A percentile compares a stretch with the other conserved stretches of the same genome.
phyloP scores from a whole-genome alignment of 768 basidiomycete species.

The Podaxis rugospora region DNA sequence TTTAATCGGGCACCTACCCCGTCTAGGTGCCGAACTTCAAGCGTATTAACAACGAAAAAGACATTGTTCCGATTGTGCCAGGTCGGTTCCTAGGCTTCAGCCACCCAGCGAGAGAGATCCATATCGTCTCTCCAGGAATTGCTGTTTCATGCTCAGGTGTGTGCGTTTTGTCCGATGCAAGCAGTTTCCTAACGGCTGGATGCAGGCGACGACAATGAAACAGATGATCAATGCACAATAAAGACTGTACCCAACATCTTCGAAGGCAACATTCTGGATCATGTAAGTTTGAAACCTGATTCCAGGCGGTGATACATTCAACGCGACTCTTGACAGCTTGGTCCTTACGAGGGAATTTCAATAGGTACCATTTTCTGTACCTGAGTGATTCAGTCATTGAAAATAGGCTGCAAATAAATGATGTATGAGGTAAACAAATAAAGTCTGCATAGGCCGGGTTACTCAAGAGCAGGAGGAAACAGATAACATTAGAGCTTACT shows the following conservation, averaged over 20 bases:
- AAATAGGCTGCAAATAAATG: not conserved
- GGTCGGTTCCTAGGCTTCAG: slow-evolving; percentile 44
- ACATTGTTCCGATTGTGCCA: slow-evolving; percentile 55
- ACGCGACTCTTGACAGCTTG: slow-evolving; percentile 27
- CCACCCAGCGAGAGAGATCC: slow-evolving; percentile 52
- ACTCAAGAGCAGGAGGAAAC: not conserved
- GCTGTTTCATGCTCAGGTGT: slow-evolving; percentile 34
- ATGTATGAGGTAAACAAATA: not conserved
- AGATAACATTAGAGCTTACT: not conserved
- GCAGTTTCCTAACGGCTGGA: not conserved
- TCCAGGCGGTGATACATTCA: not conserved
- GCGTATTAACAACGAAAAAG: slow-evolving; percentile 37
- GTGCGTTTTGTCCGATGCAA: not conserved
- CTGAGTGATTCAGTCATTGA: not conserved
- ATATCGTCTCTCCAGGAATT: slow-evolving; percentile 38
- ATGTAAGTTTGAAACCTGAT: slow-evolving; percentile 29
- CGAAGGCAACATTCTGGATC: slow-evolving; percentile 44
- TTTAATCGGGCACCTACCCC: not conserved
- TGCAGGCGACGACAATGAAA: slow-evolving; percentile 48
- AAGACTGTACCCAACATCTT: slow-evolving; percentile 50
- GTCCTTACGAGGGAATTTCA: slow-evolving; percentile 48
- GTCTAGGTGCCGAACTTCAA: slow-evolving; percentile 31
- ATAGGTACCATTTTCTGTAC: slow-evolving; percentile 46
- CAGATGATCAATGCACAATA: slow-evolving; percentile 50
- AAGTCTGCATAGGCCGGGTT: not conserved